Base-by-base conservation (phyloP, 352 stramenopile species). In the Albugo candida region DNA sequence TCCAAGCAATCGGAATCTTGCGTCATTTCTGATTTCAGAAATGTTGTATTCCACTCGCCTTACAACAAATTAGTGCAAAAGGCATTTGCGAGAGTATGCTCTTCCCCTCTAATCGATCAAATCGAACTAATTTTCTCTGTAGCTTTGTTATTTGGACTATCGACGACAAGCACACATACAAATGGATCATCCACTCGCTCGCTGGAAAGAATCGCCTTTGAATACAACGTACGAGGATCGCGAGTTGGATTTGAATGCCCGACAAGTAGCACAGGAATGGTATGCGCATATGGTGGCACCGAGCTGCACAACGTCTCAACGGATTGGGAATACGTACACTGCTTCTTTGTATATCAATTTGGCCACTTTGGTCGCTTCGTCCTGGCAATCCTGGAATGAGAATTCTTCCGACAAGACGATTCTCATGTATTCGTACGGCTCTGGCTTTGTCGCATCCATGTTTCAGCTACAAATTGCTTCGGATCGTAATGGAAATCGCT, bases 31-130 rank as follows among this genome's bases (percentile, higher is more conserved):
- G 49, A 66, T 34, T 56, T 95, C 5, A 60, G 63, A 4, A 63
- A 73, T 12, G 56, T 95, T 12, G 89, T 96, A 14, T 98, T 98
- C 67, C 95, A 99, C 76, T 94, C 93, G 18, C 95, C 95, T 0
- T 99, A 98, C 84, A 97, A 98, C 68, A 99, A 99, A 63, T 61
- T 98, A 36, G 93, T 98, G 42, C 85, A 97, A 58, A 97, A 98
- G 56, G 92, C 78, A 13, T 96, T 96, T 59, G 75, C 69, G 17
- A 80, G 94, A 38, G 67, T 98, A 45, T 37, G 64, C 59, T 11
- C 17, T 31, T 31, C 24, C 24, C 24, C 24, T 27, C 34, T 11
- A 24, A 11, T 21, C 31, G 19, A 11, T 21, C 31, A n/a, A 3
- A 8, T 49, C 8, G 34, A n/a, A 13, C 5, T 41, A 36, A 19